Evolutionary conservation across 306 rosid genomes (phyloP), one percentile per base, ranked within the genome.

Genomic region (Aeschynomene evenia): DNA sequence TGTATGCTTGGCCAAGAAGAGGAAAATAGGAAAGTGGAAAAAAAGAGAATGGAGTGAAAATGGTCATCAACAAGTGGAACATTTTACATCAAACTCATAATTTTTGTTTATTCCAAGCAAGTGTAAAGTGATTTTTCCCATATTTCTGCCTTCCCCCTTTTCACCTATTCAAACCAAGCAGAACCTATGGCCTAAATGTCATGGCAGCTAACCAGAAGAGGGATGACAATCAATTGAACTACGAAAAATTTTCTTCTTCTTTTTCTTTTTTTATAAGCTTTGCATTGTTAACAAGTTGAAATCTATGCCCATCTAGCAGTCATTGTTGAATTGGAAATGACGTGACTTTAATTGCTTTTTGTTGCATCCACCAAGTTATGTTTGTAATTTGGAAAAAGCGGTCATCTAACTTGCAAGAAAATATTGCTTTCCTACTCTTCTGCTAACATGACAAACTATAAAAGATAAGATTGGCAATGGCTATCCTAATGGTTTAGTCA

Each of bases 271-370:
- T 43, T 10, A 26, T 26, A 31, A 40, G 53, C 37, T 18, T 65
- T 73, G n/a, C 59, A 66, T 50, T 34, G 16, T 52, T 50, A 64
- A 4, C 8, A 66, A 52, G 68, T 60, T 40, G 56, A 55, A 39
- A 48, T 28, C 39, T 74, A 54, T 45, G 33, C 52, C 37, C 36
- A 13, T 16, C 6, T 46, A 6, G 63, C 60, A 16, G 33, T 18
- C 29, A 45, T 39, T 4, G 42, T 67, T 57, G 45, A 60, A 68
- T 62, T 77, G 40, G 54, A 53, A 77, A 72, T 51, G 15, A 68
- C 37, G 48, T 1, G 26, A 56, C 28, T 70, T 63, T 37, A 45
- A 54, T 33, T 26, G 68, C 29, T 46, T 12, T 49, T 48, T 37
- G 54, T 22, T 59, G 23, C 73, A 55, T 52, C 54, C 24, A 22